Percentiles rank a stretch among this genome's conserved stretches.
phyloP scores from a whole-genome alignment of 2,329 filamentous ascomycete species.

The Pyricularia grisea region DNA sequence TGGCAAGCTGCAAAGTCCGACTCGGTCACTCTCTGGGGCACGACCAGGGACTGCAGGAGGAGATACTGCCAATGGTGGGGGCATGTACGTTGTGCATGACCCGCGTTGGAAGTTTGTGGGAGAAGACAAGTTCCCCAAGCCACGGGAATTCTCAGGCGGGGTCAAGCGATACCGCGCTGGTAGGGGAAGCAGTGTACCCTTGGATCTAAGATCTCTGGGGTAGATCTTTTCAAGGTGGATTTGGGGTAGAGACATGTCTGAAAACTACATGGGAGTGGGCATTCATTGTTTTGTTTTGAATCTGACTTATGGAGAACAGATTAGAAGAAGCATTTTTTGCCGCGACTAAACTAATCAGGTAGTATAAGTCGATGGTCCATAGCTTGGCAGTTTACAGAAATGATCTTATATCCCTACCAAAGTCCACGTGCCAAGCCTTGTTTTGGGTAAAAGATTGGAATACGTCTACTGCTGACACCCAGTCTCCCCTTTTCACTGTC shows the following conservation, averaged over 20 bases:
- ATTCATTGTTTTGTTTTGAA: neutral
- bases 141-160: slow-evolving; percentile 68
- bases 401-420: neutral
- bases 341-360: neutral
- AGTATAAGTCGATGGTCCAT: neutral
- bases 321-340: neutral
- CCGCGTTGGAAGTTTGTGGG: slow-evolving; percentile 78
- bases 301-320: neutral
- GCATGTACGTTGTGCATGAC: slow-evolving; percentile 59
- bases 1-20: slow-evolving; percentile 37
- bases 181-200: slow-evolving; percentile 83
- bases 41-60: slow-evolving; percentile 18
- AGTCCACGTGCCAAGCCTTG: neutral
- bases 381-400: neutral
- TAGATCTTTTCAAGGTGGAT: neutral
- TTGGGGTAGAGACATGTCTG: neutral
- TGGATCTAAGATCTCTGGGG: slow-evolving; percentile 60
- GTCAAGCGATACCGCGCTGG: slow-evolving; percentile 79
- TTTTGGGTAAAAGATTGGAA: neutral
- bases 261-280: neutral
- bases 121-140: slow-evolving; percentile 74
- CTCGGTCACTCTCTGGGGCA: slow-evolving; percentile 21
- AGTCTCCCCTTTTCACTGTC: neutral
- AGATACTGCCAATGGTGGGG: slow-evolving; percentile 17
- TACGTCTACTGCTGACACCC: no score